phyloP scores from a whole-genome alignment of 2,329 filamentous ascomycete genomes.

The Herpotrichia juniperi region DNA sequence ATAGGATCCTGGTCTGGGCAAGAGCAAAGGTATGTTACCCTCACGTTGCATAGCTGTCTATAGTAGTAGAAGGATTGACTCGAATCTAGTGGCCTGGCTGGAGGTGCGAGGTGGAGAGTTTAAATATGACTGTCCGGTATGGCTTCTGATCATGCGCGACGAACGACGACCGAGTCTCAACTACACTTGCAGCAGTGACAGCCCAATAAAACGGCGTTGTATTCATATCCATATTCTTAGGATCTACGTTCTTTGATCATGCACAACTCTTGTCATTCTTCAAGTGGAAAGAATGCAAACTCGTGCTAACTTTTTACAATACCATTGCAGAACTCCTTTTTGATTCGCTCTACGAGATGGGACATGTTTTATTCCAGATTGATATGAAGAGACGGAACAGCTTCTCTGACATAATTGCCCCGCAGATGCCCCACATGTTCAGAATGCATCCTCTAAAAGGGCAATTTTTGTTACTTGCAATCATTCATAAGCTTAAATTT shows the following conservation, averaged over 20 bases:
- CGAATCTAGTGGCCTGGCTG: conserved; percentile 33
- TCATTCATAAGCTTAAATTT: no score
- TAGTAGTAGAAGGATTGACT: neutral
- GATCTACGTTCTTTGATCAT: no score
- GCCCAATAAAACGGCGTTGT: no score
- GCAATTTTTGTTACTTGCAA: no score
- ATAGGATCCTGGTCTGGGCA: conserved; percentile 37
- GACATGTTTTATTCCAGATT: neutral
- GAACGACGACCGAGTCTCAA: neutral
- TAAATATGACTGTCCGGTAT: conserved; percentile 28
- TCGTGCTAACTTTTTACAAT: no score
- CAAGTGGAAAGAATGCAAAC: no score
- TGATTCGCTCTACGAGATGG: no score
- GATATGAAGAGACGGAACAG: neutral
- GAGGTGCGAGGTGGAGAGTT: conserved; percentile 29
- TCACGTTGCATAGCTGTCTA: neutral
- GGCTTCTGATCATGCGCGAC: conserved; percentile 14
- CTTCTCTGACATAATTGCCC: conserved; percentile 7
- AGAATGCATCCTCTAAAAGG: no score
- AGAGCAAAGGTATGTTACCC: conserved; percentile 35
- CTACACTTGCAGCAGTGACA: no score
- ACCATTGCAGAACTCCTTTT: no score
- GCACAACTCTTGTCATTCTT: no score
- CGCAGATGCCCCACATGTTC: conserved; percentile 13
- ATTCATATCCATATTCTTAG: no score